Percentiles rank a stretch among this genome's conserved stretches.
Conservation (phyloP, 306 rosid genomes). For the Quercus glauca region DNA sequence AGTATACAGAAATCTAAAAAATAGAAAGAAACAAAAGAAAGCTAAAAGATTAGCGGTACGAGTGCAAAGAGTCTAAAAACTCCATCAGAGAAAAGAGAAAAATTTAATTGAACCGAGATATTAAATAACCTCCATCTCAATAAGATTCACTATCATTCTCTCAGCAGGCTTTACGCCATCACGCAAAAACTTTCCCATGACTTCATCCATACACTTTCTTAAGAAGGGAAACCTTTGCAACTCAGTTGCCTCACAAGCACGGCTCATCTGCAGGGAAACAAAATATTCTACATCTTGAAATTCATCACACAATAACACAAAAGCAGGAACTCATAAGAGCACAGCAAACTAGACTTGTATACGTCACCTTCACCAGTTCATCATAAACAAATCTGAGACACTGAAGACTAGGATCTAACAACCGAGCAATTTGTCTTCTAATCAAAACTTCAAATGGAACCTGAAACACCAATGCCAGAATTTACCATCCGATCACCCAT, state of each 20-base stretch:
- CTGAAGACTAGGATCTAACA: slow-evolving; percentile 48
- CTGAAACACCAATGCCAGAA: slow-evolving; percentile 18
- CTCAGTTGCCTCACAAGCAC: slow-evolving; percentile 25
- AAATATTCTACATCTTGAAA: slow-evolving; percentile 6
- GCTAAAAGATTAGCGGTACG: no score
- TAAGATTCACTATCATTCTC: slow-evolving; percentile 44
- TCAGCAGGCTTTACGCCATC: slow-evolving; percentile 38
- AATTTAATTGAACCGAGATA: background rate
- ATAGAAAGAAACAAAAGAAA: no score
- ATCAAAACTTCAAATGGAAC: slow-evolving; percentile 44
- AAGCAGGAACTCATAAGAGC: background rate
- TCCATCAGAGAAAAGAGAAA: background rate
- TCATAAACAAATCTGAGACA: slow-evolving; percentile 40
- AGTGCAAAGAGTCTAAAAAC: no score
- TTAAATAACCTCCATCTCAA: slow-evolving; percentile 44
- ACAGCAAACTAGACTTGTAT: background rate
- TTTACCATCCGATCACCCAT: background rate
- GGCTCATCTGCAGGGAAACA: slow-evolving; percentile 38
- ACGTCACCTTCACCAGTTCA: slow-evolving; percentile 37
- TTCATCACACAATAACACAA: background rate
- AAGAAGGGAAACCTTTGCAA: slow-evolving; percentile 40
- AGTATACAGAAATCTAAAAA: no score
- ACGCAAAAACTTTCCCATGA: slow-evolving; percentile 32
- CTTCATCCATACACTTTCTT: slow-evolving; percentile 40
- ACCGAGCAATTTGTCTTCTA: slow-evolving; percentile 38